These are phyloP conservation scores for Fusarium illudens DNA, from an alignment of 2,329 filamentous ascomycete species.

Conservation along the genomic window DNA sequence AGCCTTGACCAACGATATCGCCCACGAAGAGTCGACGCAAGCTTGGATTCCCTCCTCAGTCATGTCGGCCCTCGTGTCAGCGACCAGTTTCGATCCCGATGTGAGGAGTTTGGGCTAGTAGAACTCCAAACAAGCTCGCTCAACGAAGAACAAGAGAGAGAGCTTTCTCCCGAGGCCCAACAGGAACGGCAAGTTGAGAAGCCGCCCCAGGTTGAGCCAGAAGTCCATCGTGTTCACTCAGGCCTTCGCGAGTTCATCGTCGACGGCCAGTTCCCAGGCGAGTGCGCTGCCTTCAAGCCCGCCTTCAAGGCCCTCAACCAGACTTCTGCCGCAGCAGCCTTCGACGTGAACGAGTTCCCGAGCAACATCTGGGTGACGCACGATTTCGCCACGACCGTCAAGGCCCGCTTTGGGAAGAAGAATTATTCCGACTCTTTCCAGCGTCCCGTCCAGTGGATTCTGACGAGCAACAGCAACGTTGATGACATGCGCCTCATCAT, in stretches of 20 bases:
- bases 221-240: slow-evolving; percentile 52
- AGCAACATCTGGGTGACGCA: slow-evolving; percentile 19
- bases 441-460: slow-evolving; percentile 39
- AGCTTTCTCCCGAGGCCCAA: slow-evolving; percentile 71
- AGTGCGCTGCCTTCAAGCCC: neutral
- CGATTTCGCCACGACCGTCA: slow-evolving; percentile 31
- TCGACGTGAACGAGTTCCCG: slow-evolving; percentile 23
- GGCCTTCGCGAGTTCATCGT: slow-evolving; percentile 46
- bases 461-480: neutral
- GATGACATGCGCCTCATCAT: neutral
- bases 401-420: neutral
- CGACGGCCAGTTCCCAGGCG: neutral
- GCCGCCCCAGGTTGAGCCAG: slow-evolving; percentile 49
- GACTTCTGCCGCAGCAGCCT: slow-evolving; percentile 30
- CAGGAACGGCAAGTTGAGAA: slow-evolving; percentile 64
- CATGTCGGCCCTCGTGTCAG: neutral
- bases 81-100: neutral
- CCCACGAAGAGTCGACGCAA: slow-evolving; percentile 36
- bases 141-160: slow-evolving; percentile 74
- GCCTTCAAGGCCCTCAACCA: slow-evolving; percentile 25
- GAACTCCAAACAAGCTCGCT: slow-evolving; percentile 44
- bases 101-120: slow-evolving; percentile 18
- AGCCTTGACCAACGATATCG: slow-evolving; percentile 62
- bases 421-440: slow-evolving; percentile 34
- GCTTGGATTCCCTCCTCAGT: neutral